Evolutionary conservation across 768 basidiomycete species (phyloP), one percentile per base, ranked within the genome.

Genomic region (Mycena vulgaris): DNA sequence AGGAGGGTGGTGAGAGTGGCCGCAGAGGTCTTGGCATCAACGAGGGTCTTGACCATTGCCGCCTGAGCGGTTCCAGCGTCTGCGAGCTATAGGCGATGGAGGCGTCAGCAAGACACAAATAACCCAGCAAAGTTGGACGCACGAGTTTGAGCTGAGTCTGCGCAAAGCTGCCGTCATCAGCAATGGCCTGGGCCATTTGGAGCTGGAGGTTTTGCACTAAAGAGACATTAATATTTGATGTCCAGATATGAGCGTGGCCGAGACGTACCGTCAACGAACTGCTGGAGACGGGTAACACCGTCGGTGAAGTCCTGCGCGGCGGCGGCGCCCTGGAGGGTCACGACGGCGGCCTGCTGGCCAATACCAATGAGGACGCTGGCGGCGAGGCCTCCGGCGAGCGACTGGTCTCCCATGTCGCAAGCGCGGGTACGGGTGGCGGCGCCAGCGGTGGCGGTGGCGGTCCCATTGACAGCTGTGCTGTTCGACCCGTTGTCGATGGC

Each of bases 341-440:
- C 4, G 17, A 71, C 66, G 25, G 31, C 25, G 28, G 68, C 72
- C 33, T 73, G 72, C 30, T 51, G 55, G 49, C 72, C 72, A 16
- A 73, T 39, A 11, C 64, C 65, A 40, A 73, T 48, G 2, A 63
- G 39, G 17, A 63, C 55, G 2, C n/a, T 40, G 39, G 72, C 61
- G 5, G 53, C 23, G 28, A 70, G 65, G 21, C 68, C 72, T 2
- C 65, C 63, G 5, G 72, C 72, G 28, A 73, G 69, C 45, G 68
- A 62, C 47, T 73, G 72, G 65, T 73, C 72, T 27, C 69, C 69
- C 61, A 63, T 61, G 60, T 73, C 72, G 37, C 72, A 73, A 19
- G 53, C 19, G 40, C 72, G 72, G 27, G 69, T 64, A 40, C 68
- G 69, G 31, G 65, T 67, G 11, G 65, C 42, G 31, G 65, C 64